Evolutionary conservation across 202 grass and related monocot species (phyloP).

Genomic region (Saccharum hybrid): DNA sequence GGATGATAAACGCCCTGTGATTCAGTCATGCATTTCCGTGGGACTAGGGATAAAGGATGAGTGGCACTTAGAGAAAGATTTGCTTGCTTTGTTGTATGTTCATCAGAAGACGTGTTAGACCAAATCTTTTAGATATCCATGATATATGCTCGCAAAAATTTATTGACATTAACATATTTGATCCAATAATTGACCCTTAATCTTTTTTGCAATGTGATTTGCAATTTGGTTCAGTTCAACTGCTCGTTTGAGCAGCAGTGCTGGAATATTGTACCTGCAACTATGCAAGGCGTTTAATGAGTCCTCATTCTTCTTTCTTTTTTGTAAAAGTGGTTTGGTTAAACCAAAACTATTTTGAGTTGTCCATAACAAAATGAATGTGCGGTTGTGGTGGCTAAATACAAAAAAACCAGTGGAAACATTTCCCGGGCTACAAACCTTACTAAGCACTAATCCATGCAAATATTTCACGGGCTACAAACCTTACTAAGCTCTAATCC

Average conservation of each 20-base stretch:
- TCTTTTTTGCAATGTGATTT: neutral
- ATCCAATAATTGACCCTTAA: constrained; percentile 32
- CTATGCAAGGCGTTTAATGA: neutral
- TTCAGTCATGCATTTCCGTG: neutral
- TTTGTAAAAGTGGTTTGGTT: neutral
- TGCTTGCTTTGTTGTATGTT: constrained; percentile 46
- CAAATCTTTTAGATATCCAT: neutral
- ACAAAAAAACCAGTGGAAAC: neutral
- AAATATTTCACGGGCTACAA: too few species aligned
- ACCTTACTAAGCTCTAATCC: too few species aligned
- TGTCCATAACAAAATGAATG: neutral
- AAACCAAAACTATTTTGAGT: neutral
- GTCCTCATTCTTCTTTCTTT: neutral
- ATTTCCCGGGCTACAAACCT: too few species aligned
- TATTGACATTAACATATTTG: neutral
- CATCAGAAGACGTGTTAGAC: neutral
- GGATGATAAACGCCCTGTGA: constrained; percentile 86
- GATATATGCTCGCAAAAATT: neutral
- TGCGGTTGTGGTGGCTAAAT: neutral
- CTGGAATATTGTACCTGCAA: neutral
- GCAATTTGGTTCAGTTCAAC: neutral
- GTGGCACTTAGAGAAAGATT: constrained; percentile 35
- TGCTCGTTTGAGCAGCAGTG: neutral
- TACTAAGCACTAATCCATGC: too few species aligned
- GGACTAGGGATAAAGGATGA: neutral